Percentiles rank a stretch among this genome's conserved stretches.
phyloP scores from a whole-genome alignment of 805 yeast species.

The Schwanniomyces sp. region DNA sequence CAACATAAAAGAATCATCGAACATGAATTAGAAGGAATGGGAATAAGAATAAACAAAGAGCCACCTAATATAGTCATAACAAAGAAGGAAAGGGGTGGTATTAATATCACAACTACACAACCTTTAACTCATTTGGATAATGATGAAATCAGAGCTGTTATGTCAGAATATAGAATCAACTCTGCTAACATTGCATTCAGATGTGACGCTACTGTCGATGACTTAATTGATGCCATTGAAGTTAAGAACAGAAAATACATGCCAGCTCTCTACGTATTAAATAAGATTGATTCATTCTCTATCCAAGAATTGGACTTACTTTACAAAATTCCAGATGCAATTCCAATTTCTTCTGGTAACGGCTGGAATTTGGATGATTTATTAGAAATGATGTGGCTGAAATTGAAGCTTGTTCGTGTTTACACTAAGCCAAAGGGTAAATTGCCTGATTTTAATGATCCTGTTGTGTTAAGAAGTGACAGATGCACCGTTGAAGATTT shows the following conservation, averaged over 20 bases:
- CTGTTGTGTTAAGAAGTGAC: slow-evolving; percentile 84
- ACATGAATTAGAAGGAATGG: slow-evolving; percentile 95
- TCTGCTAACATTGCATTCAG: slow-evolving; percentile 96
- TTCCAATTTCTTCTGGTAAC: slow-evolving; percentile 92
- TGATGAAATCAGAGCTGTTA: slow-evolving; percentile 94
- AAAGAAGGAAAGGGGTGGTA: slow-evolving; percentile 95
- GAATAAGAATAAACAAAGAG: slow-evolving; percentile 85
- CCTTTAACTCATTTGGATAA: slow-evolving; percentile 88
- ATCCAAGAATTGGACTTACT: slow-evolving; percentile 89
- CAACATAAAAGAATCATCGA: slow-evolving; percentile 94
- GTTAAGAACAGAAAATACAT: slow-evolving; percentile 88
- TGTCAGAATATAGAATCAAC: slow-evolving; percentile 92
- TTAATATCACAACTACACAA: slow-evolving; percentile 89
- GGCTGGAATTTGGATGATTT: slow-evolving; percentile 98
- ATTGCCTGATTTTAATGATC: slow-evolving; percentile 91
- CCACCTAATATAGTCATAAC: slow-evolving; percentile 92
- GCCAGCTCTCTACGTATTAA: slow-evolving; percentile 92
- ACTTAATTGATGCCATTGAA: slow-evolving; percentile 90
- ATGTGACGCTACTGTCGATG: slow-evolving; percentile 98
- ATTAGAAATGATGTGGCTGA: slow-evolving; percentile 93
- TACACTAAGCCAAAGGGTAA: slow-evolving; percentile 96
- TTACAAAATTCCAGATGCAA: slow-evolving; percentile 93
- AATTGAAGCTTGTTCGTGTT: slow-evolving; percentile 86
- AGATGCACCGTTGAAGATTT: slow-evolving; percentile 90
- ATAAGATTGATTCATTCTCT: slow-evolving; percentile 94